Conservation (phyloP, 768 basidiomycete species). For the Kwoniella dendrophila region DNA sequence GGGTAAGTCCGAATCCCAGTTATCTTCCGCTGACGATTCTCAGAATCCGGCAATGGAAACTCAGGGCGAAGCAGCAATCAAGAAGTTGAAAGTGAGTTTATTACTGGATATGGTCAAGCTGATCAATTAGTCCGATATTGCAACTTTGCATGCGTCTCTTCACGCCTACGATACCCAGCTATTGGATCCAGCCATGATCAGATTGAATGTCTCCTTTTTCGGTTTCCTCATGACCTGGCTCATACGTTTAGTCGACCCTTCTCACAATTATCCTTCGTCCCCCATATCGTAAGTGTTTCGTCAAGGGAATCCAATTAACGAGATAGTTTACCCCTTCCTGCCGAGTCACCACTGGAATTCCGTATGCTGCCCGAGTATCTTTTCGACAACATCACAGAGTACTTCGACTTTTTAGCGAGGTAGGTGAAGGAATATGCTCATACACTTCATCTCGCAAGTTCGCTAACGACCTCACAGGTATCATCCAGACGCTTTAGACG, state of each 20-base stretch:
- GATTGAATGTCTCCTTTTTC: conserved; percentile 77
- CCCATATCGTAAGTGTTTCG: conserved; percentile 65
- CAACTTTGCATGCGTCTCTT: conserved; percentile 70
- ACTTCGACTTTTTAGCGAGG: conserved; percentile 80
- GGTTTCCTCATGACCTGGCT: conserved; percentile 92
- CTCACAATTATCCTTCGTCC: conserved; percentile 71
- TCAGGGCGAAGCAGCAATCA: conserved; percentile 75
- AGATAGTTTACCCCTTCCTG: conserved; percentile 77
- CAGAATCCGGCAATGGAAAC: conserved; percentile 70
- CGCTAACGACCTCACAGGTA: conserved; percentile 35
- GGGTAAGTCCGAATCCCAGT: conserved; percentile 61
- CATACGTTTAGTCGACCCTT: conserved; percentile 83
- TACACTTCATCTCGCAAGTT: too few species aligned
- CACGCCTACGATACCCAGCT: conserved; percentile 82
- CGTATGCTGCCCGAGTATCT: conserved; percentile 89
- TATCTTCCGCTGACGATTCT: conserved; percentile 1
- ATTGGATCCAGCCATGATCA: conserved; percentile 79
- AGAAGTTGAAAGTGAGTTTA: conserved; percentile 68
- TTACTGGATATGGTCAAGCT: not conserved
- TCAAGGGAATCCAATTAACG: conserved; percentile 9
- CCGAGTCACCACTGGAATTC: conserved; percentile 81
- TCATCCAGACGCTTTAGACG: conserved; percentile 74
- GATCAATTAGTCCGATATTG: conserved; percentile 65
- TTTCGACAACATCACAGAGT: conserved; percentile 89
- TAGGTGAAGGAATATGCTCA: too few species aligned